These are phyloP conservation scores for Chlamydomonas sp. DNA, from an alignment of 139 green algal genomes.

Conservation along the genomic window DNA sequence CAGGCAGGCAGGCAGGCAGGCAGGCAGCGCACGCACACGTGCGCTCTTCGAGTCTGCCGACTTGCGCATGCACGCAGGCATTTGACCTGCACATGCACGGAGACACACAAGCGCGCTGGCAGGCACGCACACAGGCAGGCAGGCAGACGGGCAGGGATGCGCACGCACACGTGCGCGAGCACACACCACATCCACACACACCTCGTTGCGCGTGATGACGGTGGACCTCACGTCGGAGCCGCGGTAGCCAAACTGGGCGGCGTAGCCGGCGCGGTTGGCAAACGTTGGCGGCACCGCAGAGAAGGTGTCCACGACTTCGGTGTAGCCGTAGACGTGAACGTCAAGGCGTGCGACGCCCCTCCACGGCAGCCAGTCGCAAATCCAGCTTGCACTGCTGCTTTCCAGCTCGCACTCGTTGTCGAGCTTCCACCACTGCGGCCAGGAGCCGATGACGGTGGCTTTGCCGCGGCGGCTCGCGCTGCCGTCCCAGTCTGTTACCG, in stretches of 20 bases:
- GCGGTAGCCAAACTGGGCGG: slow-evolving; percentile 40
- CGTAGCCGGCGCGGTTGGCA: slow-evolving; percentile 29
- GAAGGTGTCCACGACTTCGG: slow-evolving; percentile 20
- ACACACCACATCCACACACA: no score
- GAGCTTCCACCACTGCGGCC: slow-evolving; percentile 46
- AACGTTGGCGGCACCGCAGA: slow-evolving; percentile 22
- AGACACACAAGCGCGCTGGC: no score
- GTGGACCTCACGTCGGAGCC: slow-evolving; percentile 24
- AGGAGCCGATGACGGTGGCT: slow-evolving; percentile 40
- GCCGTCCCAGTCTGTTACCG: slow-evolving; percentile 52
- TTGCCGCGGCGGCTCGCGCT: slow-evolving; percentile 21
- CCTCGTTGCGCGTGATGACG: slow-evolving; percentile 49
- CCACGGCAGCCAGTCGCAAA: slow-evolving; percentile 39
- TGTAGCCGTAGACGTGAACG: slow-evolving; percentile 44
- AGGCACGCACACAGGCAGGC: no score
- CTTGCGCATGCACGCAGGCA: no score
- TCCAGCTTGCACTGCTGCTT: slow-evolving; percentile 15
- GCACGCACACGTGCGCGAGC: no score
- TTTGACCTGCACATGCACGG: no score
- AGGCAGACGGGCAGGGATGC: no score
- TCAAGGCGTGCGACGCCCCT: slow-evolving; percentile 38
- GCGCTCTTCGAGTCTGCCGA: no score
- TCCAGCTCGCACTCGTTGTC: slow-evolving; percentile 23
- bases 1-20: no score
- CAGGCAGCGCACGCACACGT: no score